phyloP scores from a whole-genome alignment of 164 flowering plant species.

The Magnolia changhungtana region DNA sequence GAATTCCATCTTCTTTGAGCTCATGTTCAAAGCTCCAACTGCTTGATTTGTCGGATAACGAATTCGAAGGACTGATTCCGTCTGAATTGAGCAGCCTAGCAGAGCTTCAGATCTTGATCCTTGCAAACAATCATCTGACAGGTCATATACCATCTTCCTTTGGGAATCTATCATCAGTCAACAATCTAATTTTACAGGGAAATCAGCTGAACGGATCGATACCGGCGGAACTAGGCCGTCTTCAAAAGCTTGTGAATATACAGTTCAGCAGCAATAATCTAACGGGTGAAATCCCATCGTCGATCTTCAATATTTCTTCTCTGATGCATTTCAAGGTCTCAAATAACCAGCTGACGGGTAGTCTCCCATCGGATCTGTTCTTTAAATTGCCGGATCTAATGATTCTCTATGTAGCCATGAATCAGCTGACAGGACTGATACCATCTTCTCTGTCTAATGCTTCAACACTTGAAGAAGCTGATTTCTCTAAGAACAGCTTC shows the following conservation, averaged over 20 bases:
- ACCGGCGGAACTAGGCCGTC: slow-evolving; percentile 30
- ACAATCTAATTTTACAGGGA: slow-evolving; percentile 17
- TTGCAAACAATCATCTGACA: slow-evolving; percentile 26
- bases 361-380: slow-evolving; percentile 37
- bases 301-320: slow-evolving; percentile 48
- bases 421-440: slow-evolving; percentile 6
- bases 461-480: slow-evolving; percentile 13
- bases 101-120: slow-evolving; percentile 27
- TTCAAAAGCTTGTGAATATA: slow-evolving; percentile 6
- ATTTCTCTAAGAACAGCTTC: slow-evolving; percentile 30
- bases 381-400: slow-evolving; percentile 34
- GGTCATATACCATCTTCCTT: slow-evolving; percentile 41
- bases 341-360: slow-evolving; percentile 37
- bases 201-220: slow-evolving; percentile 35
- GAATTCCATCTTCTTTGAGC: slow-evolving; percentile 29
- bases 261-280: slow-evolving; percentile 26
- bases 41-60: slow-evolving; percentile 30
- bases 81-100: slow-evolving; percentile 22
- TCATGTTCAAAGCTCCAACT: slow-evolving; percentile 17
- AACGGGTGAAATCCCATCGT: slow-evolving; percentile 37
- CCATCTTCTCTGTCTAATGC: slow-evolving; percentile 22
- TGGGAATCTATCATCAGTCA: slow-evolving; percentile 36
- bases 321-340: slow-evolving; percentile 27
- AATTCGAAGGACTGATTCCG: slow-evolving; percentile 37
- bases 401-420: slow-evolving; percentile 5